Base-by-base conservation (phyloP, 257 asterid species). In the Solanum tarijense region DNA sequence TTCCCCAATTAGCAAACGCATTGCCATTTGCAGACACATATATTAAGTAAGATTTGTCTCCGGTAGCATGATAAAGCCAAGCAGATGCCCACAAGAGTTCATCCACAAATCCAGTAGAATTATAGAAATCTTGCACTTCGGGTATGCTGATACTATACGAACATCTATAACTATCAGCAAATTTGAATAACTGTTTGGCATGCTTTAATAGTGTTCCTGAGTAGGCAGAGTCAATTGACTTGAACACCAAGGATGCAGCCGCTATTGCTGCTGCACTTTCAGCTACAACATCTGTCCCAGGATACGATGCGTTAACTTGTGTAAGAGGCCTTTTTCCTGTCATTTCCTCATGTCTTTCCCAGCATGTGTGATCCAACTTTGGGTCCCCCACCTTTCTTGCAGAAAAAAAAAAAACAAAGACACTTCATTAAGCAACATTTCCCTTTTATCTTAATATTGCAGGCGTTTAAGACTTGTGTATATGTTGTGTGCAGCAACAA, bases 261-360 rank as follows among this genome's bases (percentile, higher is more conserved):
- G 98, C 96, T 94, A 94, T 85, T 18, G 98, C 96, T 29, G 98
- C 96, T 7, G 98, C 95, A 43, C 96, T 93, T 90, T 95, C 98
- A n/a, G 96, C 98, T 16, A 94, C 94, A 52, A 94, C 93, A 4
- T 94, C 98, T 25, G 98, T 86, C 16, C 96, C 96, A 1, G 98
- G 98, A 87, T 89, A 71, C 1, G 96, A 86, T 29, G 76, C 29
- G n/a, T 94, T 93, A 48, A 94, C 89, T 87, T 92, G 94, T 1
- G 87, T 86, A 7, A 93, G 74, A 13, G 95, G 94, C 86, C 95
- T 88, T 7, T 34, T 68, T 84, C 72, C 89, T 21, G 89, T 86
- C 92, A 88, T 88, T 21, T 12, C 78, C 87, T 94, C 98, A 1
- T 95, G 98, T 43, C 95, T 89, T 83, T 92, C 91, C 98, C 98